These are phyloP conservation scores for Phaeosphaeriaceae sp. DNA, from an alignment of 2,329 filamentous ascomycete genomes.

Conservation along the genomic window DNA sequence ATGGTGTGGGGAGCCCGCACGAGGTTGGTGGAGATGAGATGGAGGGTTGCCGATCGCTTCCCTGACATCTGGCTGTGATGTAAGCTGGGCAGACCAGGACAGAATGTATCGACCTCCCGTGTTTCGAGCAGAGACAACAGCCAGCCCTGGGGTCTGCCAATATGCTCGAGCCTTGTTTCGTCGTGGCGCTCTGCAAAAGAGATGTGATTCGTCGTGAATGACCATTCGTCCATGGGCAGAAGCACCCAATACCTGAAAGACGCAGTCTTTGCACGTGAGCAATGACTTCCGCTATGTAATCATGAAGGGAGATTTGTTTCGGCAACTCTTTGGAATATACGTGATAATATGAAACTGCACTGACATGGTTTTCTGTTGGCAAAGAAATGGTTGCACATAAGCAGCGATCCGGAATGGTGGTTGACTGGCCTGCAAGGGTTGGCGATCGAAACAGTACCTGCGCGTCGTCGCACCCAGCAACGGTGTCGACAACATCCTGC, in stretches of 20 bases:
- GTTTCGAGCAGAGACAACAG: background rate
- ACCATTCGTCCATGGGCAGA: too few species aligned
- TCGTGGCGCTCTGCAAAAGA: background rate
- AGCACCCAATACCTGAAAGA: too few species aligned
- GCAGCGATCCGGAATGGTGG: background rate
- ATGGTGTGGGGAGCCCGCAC: slow-evolving; percentile 17
- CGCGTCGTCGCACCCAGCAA: too few species aligned
- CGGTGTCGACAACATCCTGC: background rate
- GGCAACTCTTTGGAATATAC: too few species aligned
- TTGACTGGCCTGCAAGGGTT: background rate
- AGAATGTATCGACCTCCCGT: background rate
- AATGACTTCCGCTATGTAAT: too few species aligned
- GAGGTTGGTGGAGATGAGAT: slow-evolving; percentile 19
- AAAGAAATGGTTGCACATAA: background rate
- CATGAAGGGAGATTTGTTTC: too few species aligned
- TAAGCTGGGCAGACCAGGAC: slow-evolving; percentile 3
- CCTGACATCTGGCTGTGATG: slow-evolving; percentile 6
- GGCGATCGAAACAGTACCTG: background rate
- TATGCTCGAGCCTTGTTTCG: background rate
- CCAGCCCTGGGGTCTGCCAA: background rate
- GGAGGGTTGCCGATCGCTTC: slow-evolving; percentile 15
- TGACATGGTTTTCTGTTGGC: too few species aligned
- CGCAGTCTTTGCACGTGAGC: too few species aligned
- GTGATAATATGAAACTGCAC: too few species aligned
- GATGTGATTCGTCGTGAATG: background rate